Evolutionary conservation across 352 stramenopile species (phyloP), one percentile per base, ranked within the genome.

Genomic region (Phytophthora quininea): DNA sequence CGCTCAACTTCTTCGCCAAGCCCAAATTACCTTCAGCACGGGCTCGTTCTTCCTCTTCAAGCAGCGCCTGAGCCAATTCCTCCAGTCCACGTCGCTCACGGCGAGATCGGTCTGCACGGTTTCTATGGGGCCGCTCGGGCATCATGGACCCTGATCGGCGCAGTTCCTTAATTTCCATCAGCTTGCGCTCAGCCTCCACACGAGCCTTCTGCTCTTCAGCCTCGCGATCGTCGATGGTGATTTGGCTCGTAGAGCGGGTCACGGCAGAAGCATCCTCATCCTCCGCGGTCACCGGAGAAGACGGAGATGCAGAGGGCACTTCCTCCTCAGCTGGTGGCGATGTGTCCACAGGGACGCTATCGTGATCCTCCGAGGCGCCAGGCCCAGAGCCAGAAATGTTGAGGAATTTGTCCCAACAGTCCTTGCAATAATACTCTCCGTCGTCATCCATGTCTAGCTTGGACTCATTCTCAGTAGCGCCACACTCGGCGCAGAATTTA

Each of bases 361-460:
- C 6, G 35, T 40, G 19, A 12, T 58, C 24, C 7, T 54, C 62
- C 33, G 49, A 43, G 32, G 43, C 10, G 45, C 46, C 43, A 12
- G 71, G 49, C 45, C 51, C 58, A 19, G 71, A 73, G 2, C 79
- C 82, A 60, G 78, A 76, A 19, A 75, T 38, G 46, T 77, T 89
- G 33, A 92, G 74, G 55, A 92, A 96, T 50, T 94, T 91, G 43
- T 93, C 86, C 87, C 86, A 96, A 53, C 88, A 96, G 63, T 92
- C 88, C 58, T 91, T 92, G 76, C 88, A 96, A 67, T 96, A 96
- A 66, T 89, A 92, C 51, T 94, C 79, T 0, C 86, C 86, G 48
- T 96, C 86, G 35, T 90, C 85, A 63, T 96, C 88, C 49, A 92
- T 78, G 45, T 93, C 83, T 10, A 94, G 74, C 72, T 87, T 86